A percentile compares a stretch with the other conserved stretches of the same genome.
phyloP scores from a whole-genome alignment of 345 rosid genomes.

The Eucalyptus victrix region DNA sequence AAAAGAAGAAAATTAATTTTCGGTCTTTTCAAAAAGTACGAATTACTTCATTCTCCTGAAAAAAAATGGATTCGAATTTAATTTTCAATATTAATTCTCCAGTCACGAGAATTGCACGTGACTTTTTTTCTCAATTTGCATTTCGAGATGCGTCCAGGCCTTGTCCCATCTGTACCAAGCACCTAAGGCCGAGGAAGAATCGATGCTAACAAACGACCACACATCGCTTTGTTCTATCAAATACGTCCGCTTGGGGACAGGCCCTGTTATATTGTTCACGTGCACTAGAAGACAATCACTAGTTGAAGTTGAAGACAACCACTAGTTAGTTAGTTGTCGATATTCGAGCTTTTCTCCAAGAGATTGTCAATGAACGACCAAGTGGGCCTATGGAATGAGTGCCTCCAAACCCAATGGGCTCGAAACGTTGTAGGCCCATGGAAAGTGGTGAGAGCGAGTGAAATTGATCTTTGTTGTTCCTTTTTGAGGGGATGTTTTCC shows the following conservation, averaged over 20 bases:
- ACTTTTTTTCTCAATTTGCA: neutral
- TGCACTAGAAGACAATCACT: neutral
- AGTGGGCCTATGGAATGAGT: neutral
- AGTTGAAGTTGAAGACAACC: neutral
- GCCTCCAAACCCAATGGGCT: neutral
- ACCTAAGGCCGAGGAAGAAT: neutral
- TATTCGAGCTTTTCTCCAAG: neutral
- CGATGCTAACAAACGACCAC: neutral
- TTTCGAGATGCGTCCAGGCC: neutral
- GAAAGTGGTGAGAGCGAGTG: neutral
- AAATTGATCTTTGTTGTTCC: neutral
- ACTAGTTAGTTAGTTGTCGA: neutral
- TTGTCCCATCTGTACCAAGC: constrained; percentile 4
- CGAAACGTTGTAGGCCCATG: neutral
- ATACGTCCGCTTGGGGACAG: neutral
- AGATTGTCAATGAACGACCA: neutral
- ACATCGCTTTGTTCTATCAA: neutral
- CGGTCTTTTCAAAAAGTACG: no score
- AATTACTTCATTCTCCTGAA: neutral
- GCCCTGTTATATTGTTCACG: neutral
- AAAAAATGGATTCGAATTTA: neutral
- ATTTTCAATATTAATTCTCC: no score
- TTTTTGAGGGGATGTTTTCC: neutral
- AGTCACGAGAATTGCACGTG: neutral
- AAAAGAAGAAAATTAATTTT: neutral